Conservation (phyloP, 1,139 yeast genomes). For the Yamadazyma triangularis region DNA sequence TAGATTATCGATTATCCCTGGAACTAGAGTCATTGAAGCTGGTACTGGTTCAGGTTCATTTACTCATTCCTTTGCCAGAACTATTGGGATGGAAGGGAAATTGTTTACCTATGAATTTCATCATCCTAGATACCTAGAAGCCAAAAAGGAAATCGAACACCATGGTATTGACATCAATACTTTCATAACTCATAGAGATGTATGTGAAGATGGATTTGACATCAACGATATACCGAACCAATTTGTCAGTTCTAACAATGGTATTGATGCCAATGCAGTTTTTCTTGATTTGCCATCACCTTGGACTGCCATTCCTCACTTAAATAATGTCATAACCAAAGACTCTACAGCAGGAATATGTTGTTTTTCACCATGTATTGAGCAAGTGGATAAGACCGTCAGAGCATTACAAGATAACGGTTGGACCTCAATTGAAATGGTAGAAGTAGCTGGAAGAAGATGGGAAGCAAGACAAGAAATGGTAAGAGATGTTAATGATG, state of each 20-base stretch:
- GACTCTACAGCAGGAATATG: constrained; percentile 64
- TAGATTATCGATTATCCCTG: constrained; percentile 67
- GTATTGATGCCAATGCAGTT: constrained; percentile 60
- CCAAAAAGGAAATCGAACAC: constrained; percentile 64
- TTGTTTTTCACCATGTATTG: constrained; percentile 97
- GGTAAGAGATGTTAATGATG: constrained; percentile 79
- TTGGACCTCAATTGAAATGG: constrained; percentile 91
- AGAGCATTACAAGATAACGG: constrained; percentile 69
- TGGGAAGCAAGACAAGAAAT: constrained; percentile 93
- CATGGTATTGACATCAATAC: constrained; percentile 60
- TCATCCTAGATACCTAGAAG: constrained; percentile 75
- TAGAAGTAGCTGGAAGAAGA: constrained; percentile 78
- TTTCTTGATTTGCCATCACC: constrained; percentile 96
- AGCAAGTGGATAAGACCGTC: constrained; percentile 87
- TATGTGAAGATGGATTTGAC: constrained; percentile 80
- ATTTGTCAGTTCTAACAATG: constrained; percentile 18
- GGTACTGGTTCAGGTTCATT: constrained; percentile 98
- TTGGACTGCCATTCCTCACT: constrained; percentile 89
- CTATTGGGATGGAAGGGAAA: constrained; percentile 58
- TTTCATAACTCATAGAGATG: constrained; percentile 82
- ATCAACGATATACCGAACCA: constrained; percentile 37
- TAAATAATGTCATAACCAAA: constrained; percentile 55
- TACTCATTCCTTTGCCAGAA: constrained; percentile 87
- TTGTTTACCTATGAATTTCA: constrained; percentile 91
- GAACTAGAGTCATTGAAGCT: constrained; percentile 84